A percentile compares a stretch with the other conserved stretches of the same genome.
Evolutionary conservation across 805 yeast genomes (phyloP).

Genomic region (Metschnikowia hibisci): DNA sequence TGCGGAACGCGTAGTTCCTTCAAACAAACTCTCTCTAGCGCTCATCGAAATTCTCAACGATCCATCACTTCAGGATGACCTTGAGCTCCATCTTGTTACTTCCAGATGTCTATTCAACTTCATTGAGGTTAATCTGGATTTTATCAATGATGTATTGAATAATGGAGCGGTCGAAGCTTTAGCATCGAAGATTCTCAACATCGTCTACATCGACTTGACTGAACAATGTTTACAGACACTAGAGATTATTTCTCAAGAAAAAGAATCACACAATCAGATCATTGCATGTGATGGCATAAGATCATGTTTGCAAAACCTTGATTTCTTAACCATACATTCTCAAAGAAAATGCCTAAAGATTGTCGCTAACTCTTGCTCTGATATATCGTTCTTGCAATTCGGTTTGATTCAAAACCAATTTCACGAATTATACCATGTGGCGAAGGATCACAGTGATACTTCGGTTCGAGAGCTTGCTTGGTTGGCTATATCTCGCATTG

Average conservation of each 20-base stretch:
- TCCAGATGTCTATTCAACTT: constrained; percentile 82
- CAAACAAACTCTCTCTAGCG: constrained; percentile 49
- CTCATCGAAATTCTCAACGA: constrained; percentile 57
- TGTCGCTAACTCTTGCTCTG: constrained; percentile 64
- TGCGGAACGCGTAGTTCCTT: constrained; percentile 63
- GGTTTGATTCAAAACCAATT: constrained; percentile 52
- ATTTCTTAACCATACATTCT: constrained; percentile 84
- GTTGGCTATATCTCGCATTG: constrained; percentile 56
- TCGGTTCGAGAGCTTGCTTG: constrained; percentile 61
- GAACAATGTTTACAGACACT: constrained; percentile 83
- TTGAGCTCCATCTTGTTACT: constrained; percentile 79
- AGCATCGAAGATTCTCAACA: constrained; percentile 62
- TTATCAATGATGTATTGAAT: constrained; percentile 56
- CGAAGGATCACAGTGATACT: constrained; percentile 52
- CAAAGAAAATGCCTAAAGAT: constrained; percentile 77
- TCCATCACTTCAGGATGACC: constrained; percentile 54
- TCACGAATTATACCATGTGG: constrained; percentile 55
- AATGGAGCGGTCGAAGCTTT: constrained; percentile 65
- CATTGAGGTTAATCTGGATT: constrained; percentile 67
- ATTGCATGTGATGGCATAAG: constrained; percentile 58
- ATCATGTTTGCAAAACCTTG: constrained; percentile 69
- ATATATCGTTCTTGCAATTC: constrained; percentile 43
- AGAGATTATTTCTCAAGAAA: constrained; percentile 58
- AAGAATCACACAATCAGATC: constrained; percentile 46
- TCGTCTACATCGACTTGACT: constrained; percentile 83